Percentiles rank a stretch among this genome's conserved stretches.
Evolutionary conservation across 2,329 filamentous ascomycete species (phyloP).

Genomic region (Penicillium sp.): DNA sequence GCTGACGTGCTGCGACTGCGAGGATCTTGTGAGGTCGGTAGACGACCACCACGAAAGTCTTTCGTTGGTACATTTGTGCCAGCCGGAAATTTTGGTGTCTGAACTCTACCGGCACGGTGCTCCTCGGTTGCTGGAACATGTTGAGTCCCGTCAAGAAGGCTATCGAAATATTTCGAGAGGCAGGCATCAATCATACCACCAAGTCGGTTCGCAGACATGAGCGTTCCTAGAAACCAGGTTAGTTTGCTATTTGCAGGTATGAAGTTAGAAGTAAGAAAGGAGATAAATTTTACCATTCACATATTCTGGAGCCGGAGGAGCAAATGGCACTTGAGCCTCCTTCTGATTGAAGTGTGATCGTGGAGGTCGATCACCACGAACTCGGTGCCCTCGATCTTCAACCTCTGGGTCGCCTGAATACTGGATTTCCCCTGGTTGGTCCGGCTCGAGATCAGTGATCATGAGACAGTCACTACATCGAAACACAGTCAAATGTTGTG

Average conservation of each 20-base stretch:
- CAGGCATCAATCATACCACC: conserved; percentile 61
- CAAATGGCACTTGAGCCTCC: conserved; percentile 8
- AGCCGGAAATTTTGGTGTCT: not conserved
- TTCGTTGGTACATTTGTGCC: conserved; percentile 8
- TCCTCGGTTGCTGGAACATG: conserved; percentile 26
- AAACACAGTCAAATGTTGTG: conserved; percentile 72
- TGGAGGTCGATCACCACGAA: not conserved
- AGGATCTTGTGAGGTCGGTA: conserved; percentile 25
- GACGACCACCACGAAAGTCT: conserved; percentile 13
- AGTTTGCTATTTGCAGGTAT: conserved; percentile 8
- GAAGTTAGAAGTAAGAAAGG: not conserved
- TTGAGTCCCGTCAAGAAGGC: conserved; percentile 37
- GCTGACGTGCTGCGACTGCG: conserved; percentile 34
- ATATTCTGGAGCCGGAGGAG: conserved; percentile 5
- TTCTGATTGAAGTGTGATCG: conserved; percentile 6
- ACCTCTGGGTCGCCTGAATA: conserved; percentile 19
- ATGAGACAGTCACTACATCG: conserved; percentile 83
- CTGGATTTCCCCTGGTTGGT: conserved; percentile 23
- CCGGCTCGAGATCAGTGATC: conserved; percentile 74
- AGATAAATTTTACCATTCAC: conserved; percentile 11
- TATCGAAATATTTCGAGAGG: conserved; percentile 55
- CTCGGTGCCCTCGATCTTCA: conserved; percentile 7
- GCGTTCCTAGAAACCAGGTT: conserved; percentile 36
- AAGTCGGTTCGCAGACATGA: conserved; percentile 65
- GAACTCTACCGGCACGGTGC: conserved; percentile 10